phyloP scores from a whole-genome alignment of 768 basidiomycete genomes.

The Phanerochaete carnosa region DNA sequence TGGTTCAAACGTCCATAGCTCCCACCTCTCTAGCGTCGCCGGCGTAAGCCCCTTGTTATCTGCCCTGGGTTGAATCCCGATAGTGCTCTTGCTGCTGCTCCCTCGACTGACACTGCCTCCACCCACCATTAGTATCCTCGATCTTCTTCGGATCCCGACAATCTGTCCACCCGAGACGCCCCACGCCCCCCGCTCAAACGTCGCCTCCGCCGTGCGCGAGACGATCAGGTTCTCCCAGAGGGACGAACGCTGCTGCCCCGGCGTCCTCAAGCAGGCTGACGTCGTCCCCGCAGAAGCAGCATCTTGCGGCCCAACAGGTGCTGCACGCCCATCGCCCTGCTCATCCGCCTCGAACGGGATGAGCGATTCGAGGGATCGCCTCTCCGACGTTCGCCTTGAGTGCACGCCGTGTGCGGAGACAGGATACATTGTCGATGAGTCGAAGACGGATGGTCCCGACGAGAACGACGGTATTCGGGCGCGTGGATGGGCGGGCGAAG shows the following conservation, averaged over 20 bases:
- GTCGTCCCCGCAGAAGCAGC: conserved; percentile 9
- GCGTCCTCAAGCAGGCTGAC: not conserved
- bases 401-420: conserved; percentile 79
- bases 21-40: conserved; percentile 77
- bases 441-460: conserved; percentile 29
- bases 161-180: conserved; percentile 53
- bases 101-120: not conserved
- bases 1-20: conserved; percentile 76
- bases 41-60: conserved; percentile 47
- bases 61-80: conserved; percentile 4
- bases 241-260: conserved; percentile 28
- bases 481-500: conserved; percentile 46
- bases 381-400: conserved; percentile 70
- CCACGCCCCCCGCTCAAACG: conserved; percentile 79
- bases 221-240: conserved; percentile 62
- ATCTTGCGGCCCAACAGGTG: conserved; percentile 33
- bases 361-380: conserved; percentile 28
- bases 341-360: conserved; percentile 22
- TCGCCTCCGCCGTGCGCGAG: conserved; percentile 49
- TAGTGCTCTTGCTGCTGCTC: conserved; percentile 23
- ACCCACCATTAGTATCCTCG: conserved; percentile 31
- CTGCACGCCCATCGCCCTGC: conserved; percentile 18
- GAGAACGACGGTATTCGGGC: conserved; percentile 46
- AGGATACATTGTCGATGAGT: conserved; percentile 61
- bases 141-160: conserved; percentile 68